Evolutionary conservation across 2,329 filamentous ascomycete species (phyloP), one percentile per base, ranked within the genome.

Genomic region (Pseudopyricularia javanii): DNA sequence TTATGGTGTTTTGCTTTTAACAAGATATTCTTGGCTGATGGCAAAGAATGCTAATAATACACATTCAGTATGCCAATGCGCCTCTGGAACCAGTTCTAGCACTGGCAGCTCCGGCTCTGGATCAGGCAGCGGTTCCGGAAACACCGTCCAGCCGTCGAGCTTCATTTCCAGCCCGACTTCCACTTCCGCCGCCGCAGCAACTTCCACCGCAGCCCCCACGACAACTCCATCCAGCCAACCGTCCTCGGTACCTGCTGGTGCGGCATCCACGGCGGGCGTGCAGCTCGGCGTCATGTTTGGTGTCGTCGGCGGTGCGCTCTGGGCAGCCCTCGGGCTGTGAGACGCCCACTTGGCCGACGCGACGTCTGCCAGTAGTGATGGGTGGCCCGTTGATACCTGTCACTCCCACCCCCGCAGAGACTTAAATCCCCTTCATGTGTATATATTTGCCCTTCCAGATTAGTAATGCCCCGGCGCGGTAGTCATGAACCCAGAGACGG

Each of bases 231-330:
- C 40, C 14, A 20, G 8, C 11, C 20, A 5, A 14, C 20, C 40
- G 9, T 24, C 40, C 3, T 14, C 40, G 9, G 37, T 35, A 2
- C 50, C 30, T 14, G 55, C 54, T 24, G 49, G 53, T 4, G 43
- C 51, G 22, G 51, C 47, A 51, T 55, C 51, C 53, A 54, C 54
- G 51, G 54, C 55, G 20, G 54, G 53, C 47, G 34, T 58, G 34
- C 54, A 60, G 2, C 15, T 30, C 22, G 34, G 35, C 22, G 15
- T 52, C 37, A 15, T 47, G 40, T 24, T 43, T 33, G 50, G 50
- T n/a, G 37, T 43, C 17, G 15, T 52, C 7, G 50, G 50, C 9
- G 30, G 34, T 17, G 43, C 50, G 4, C 50, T 51, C 37, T 35
- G 43, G 17, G 28, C 17, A 20, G 50, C 50, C 3, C 40, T 52